Percentiles rank a stretch among this genome's conserved stretches.
These are phyloP conservation scores for Sparassis latifolia DNA, from an alignment of 1,284 basidiomycete genomes.

Conservation along the genomic window DNA sequence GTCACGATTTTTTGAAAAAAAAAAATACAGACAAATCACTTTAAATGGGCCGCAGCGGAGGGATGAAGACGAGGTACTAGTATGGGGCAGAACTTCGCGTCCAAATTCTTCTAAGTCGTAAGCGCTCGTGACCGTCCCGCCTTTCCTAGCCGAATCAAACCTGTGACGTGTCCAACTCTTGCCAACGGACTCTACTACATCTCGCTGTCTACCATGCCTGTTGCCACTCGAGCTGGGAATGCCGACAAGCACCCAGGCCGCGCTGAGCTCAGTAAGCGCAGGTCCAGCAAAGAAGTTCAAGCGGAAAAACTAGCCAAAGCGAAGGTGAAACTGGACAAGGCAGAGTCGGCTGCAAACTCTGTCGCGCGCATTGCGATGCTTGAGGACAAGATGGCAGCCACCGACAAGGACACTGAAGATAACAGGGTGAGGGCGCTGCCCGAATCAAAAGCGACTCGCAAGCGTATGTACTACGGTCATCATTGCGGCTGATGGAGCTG, in stretches of 20 bases:
- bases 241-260: neutral
- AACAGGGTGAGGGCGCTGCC: neutral
- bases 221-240: neutral
- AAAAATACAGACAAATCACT: neutral
- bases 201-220: neutral
- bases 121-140: neutral
- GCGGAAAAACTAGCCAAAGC: neutral
- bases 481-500: neutral
- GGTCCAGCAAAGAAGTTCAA: neutral
- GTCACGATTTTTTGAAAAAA: neutral
- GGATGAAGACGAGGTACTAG: neutral
- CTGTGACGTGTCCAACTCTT: neutral
- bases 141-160: neutral
- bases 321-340: neutral
- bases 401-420: neutral
- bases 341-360: neutral
- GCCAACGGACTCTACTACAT: neutral
- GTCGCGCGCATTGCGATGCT: neutral
- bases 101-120: neutral
- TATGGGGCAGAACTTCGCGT: neutral
- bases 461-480: neutral
- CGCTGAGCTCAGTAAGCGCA: neutral
- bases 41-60: no score
- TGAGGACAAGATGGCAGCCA: neutral
- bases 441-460: neutral